Evolutionary conservation across 2,329 filamentous ascomycete species (phyloP).

Genomic region (Arthrobotrys entomopaga): DNA sequence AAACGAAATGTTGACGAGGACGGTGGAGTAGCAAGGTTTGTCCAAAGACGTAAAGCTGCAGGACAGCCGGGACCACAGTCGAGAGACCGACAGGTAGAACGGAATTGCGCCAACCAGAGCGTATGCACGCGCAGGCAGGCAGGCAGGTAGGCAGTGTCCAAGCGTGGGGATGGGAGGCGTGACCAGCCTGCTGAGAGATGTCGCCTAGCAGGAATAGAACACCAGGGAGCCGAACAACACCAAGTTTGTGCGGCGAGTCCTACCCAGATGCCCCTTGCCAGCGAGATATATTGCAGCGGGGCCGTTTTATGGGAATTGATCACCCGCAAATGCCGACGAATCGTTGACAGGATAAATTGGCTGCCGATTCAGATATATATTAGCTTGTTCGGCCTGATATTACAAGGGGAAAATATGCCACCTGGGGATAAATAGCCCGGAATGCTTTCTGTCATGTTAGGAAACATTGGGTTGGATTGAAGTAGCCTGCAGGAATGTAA

Average conservation of each 20-base stretch:
- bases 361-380: constrained; percentile 41
- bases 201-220: constrained; percentile 46
- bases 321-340: constrained; percentile 54
- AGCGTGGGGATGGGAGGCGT: constrained; percentile 39
- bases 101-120: constrained; percentile 27
- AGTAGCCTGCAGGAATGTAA: constrained; percentile 20
- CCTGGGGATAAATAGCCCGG: constrained; percentile 43
- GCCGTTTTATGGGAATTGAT: constrained; percentile 49
- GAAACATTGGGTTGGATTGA: constrained; percentile 14
- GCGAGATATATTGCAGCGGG: constrained; percentile 36
- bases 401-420: constrained; percentile 9
- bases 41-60: constrained; percentile 54
- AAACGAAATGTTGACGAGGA: constrained; percentile 41
- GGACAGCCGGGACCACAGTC: constrained; percentile 42
- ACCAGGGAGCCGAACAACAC: constrained; percentile 52
- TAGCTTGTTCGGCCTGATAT: constrained; percentile 28
- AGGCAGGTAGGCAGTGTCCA: constrained; percentile 43
- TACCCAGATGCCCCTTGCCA: constrained; percentile 43
- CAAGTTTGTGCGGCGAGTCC: constrained; percentile 40
- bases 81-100: constrained; percentile 34
- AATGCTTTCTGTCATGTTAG: constrained; percentile 35
- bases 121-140: too few species aligned
- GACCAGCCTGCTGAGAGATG: constrained; percentile 39
- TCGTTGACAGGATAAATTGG: constrained; percentile 51
- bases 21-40: constrained; percentile 38